Evolutionary conservation across 176 grass and related monocot species (phyloP).

Genomic region (Pontederia crassipes): DNA sequence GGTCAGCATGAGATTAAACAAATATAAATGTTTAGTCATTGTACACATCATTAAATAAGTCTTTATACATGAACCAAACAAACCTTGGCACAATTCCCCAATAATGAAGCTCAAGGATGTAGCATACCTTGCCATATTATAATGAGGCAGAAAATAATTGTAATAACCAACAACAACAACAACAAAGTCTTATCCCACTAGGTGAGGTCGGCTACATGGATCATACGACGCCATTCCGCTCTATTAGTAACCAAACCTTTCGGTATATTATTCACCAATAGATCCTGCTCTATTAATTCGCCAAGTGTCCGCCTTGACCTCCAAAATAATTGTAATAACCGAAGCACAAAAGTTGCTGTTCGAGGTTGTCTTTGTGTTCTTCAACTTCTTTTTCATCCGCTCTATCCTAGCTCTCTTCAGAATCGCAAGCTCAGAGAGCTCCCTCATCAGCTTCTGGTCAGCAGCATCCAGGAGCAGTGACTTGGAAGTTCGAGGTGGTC

Average conservation of each 20-base stretch:
- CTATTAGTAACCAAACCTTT: too few species aligned
- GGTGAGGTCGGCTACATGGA: too few species aligned
- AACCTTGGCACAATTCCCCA: not conserved
- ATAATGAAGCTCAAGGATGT: not conserved
- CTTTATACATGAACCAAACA: not conserved
- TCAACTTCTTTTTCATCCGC: conserved; percentile 95
- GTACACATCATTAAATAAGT: too few species aligned
- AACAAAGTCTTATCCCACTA: too few species aligned
- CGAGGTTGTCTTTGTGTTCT: conserved; percentile 50
- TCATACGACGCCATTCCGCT: too few species aligned
- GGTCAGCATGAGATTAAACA: too few species aligned
- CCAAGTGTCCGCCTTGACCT: too few species aligned
- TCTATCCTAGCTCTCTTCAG: conserved; percentile 79
- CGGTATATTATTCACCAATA: too few species aligned
- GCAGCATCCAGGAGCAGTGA: conserved; percentile 44
- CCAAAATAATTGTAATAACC: too few species aligned
- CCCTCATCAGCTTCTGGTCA: conserved; percentile 73
- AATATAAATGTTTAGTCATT: too few species aligned
- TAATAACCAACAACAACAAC: too few species aligned
- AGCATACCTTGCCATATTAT: conserved; percentile 94
- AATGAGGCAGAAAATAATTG: conserved; percentile 80
- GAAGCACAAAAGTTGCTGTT: conserved; percentile 46
- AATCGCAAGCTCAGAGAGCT: conserved; percentile 71
- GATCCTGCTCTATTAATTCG: too few species aligned
- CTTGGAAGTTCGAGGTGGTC: conserved; percentile 51